A percentile compares a stretch with the other conserved stretches of the same genome.
phyloP scores from a whole-genome alignment of 345 rosid species.

The Sonneratia alba region DNA sequence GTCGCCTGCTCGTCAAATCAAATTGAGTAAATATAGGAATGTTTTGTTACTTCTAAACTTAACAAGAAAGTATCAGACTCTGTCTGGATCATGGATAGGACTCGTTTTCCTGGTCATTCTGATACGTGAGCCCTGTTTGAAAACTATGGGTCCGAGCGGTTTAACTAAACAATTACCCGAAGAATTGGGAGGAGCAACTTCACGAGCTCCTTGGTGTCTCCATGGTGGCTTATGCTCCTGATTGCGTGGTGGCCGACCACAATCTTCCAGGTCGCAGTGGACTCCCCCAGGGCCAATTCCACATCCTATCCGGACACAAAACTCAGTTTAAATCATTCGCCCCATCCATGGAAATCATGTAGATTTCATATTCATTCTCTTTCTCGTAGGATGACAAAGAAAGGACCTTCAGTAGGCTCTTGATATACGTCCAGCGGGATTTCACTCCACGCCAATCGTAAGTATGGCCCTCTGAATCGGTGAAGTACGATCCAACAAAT shows the following conservation, averaged over 20 bases:
- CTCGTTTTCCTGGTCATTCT: not conserved
- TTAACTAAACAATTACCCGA: conserved; percentile 21
- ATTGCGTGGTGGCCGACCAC: conserved; percentile 72
- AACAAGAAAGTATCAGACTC: too few species aligned
- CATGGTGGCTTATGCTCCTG: conserved; percentile 64
- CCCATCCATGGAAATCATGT: not conserved
- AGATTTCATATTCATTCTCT: not conserved
- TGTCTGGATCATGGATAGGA: too few species aligned
- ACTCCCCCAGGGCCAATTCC: conserved; percentile 27
- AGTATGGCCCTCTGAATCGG: conserved; percentile 28
- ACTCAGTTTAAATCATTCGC: not conserved
- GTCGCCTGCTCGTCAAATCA: conserved; percentile 21
- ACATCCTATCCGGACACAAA: conserved; percentile 23
- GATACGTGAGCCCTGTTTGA: not conserved
- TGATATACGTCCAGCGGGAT: conserved; percentile 38
- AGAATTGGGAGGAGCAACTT: conserved; percentile 43
- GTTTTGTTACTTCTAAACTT: too few species aligned
- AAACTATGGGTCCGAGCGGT: not conserved
- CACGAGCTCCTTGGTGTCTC: conserved; percentile 49
- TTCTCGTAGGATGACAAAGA: not conserved
- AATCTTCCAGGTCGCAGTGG: conserved; percentile 61
- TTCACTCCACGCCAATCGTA: conserved; percentile 64
- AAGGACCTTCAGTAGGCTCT: conserved; percentile 24
- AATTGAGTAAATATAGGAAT: not conserved
- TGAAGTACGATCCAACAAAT: conserved; percentile 52